phyloP scores from a whole-genome alignment of 352 stramenopile species.

The Phytophthora lateralis region DNA sequence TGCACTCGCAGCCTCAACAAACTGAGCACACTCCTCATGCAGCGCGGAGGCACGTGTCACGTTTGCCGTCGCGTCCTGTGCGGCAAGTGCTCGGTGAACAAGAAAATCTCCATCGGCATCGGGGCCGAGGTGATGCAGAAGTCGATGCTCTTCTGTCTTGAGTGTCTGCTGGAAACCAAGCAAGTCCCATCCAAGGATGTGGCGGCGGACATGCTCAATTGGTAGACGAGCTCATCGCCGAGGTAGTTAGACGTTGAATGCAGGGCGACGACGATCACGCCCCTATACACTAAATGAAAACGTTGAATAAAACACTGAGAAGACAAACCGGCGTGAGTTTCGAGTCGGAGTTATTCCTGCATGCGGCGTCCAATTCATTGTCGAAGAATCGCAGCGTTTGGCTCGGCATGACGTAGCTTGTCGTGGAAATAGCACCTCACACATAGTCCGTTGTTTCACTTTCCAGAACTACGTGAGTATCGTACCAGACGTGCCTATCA shows the following conservation, averaged over 20 bases:
- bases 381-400: too few species aligned
- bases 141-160: slow-evolving; percentile 39
- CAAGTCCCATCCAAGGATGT: slow-evolving; percentile 26
- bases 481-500: background rate
- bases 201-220: slow-evolving; percentile 30
- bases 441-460: too few species aligned
- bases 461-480: too few species aligned
- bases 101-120: slow-evolving; percentile 37
- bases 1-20: slow-evolving; percentile 41
- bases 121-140: slow-evolving; percentile 33
- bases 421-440: too few species aligned
- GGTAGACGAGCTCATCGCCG: slow-evolving; percentile 5
- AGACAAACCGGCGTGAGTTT: too few species aligned
- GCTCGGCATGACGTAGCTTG: too few species aligned
- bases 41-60: slow-evolving; percentile 31
- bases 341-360: too few species aligned
- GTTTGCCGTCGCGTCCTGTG: slow-evolving; percentile 38
- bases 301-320: background rate
- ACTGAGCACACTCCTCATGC: slow-evolving; percentile 29
- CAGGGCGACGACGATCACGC: background rate
- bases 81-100: slow-evolving; percentile 39
- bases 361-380: too few species aligned
- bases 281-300: slow-evolving; percentile 1
- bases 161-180: slow-evolving; percentile 48
- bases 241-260: slow-evolving; percentile 11